Evolutionary conservation across 495 filamentous ascomycete species (phyloP).

Genomic region (Podospora australis): DNA sequence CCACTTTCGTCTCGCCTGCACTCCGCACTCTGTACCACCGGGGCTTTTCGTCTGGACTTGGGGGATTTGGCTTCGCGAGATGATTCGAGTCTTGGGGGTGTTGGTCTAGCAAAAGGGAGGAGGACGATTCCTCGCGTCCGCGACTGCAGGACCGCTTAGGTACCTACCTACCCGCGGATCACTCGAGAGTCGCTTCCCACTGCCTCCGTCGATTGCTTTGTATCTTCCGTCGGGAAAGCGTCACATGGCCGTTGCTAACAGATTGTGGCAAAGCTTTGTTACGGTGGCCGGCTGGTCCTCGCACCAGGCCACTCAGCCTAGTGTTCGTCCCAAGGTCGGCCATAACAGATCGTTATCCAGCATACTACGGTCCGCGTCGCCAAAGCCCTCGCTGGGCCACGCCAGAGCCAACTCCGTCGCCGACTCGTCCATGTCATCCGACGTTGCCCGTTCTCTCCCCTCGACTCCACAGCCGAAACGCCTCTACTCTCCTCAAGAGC

Average conservation of each 20-base stretch:
- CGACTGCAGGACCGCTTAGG: too few species aligned
- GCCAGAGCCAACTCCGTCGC: slow-evolving; percentile 15
- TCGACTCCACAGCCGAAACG: slow-evolving; percentile 28
- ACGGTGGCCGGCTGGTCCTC: slow-evolving; percentile 46
- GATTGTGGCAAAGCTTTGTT: slow-evolving; percentile 37
- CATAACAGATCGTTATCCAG: slow-evolving; percentile 46
- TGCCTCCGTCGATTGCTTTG: not conserved
- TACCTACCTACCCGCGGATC: too few species aligned
- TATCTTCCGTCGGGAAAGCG: not conserved
- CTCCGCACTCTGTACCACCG: too few species aligned
- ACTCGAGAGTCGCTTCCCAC: not conserved
- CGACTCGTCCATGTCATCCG: slow-evolving; percentile 15
- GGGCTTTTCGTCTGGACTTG: too few species aligned
- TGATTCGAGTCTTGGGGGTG: not conserved
- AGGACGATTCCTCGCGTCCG: not conserved
- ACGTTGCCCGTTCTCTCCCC: slow-evolving; percentile 9
- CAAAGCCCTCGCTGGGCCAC: slow-evolving; percentile 15
- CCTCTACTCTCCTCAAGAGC: slow-evolving; percentile 22
- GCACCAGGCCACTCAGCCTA: slow-evolving; percentile 28
- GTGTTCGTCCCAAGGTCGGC: slow-evolving; percentile 33
- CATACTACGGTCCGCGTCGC: slow-evolving; percentile 30
- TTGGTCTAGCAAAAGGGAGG: not conserved
- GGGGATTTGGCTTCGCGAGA: not conserved
- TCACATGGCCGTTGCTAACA: slow-evolving; percentile 31
- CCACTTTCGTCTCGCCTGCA: not conserved